Evolutionary conservation across 2,329 filamentous ascomycete genomes (phyloP).

Genomic region (Tolypocladium tropicale): DNA sequence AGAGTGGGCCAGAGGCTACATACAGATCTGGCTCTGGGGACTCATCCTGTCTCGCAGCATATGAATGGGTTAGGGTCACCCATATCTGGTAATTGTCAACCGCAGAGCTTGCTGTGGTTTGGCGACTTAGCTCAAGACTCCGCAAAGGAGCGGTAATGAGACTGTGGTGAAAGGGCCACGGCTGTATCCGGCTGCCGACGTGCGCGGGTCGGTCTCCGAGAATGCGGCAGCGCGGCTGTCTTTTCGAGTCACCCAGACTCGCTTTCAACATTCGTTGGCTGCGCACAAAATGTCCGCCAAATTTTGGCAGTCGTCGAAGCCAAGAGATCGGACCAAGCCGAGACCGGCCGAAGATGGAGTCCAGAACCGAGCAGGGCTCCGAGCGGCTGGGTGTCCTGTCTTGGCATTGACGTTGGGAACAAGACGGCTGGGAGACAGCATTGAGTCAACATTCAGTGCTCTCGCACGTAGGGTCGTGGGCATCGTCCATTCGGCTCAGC

Average conservation of each 20-base stretch:
- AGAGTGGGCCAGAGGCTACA: background rate
- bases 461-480: no score
- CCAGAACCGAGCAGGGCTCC: background rate
- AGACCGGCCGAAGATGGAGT: background rate
- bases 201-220: background rate
- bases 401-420: background rate
- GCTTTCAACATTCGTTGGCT: background rate
- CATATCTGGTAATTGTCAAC: no score
- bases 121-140: no score
- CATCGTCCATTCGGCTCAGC: no score
- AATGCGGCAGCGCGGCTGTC: no score
- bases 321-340: background rate
- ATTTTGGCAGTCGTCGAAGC: background rate
- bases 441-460: background rate
- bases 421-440: background rate
- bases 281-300: background rate
- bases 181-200: background rate
- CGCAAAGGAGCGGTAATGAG: no score
- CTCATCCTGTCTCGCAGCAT: no score
- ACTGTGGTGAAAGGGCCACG: no score
- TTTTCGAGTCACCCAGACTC: background rate
- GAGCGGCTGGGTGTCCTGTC: background rate
- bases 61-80: no score
- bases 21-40: no score
- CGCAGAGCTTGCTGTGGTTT: no score